Evolutionary conservation across 805 yeast genomes (phyloP), one percentile per base, ranked within the genome.

Genomic region (Zygoascus ofunaensis): DNA sequence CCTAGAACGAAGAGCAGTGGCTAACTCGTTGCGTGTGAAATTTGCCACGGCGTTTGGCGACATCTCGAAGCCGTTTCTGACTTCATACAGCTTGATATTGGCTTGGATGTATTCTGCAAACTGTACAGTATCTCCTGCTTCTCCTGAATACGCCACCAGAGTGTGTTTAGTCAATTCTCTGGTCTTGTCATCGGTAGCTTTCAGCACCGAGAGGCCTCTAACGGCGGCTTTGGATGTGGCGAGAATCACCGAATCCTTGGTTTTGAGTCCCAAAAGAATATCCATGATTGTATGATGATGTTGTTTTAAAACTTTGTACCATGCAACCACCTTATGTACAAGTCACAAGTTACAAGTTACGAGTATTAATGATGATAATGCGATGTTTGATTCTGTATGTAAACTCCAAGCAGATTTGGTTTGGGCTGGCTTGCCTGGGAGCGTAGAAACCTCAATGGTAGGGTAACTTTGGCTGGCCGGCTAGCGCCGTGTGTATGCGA

Each of bases 201-300:
- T 85, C 53, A 87, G 66, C 41, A 87, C 75, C 12, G 94, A 81
- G 44, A 87, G 82, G 45, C 96, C 95, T 54, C 98, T 76, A 7
- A 95, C 85, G 46, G 82, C 85, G 4, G 97, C 95, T 62, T 82
- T 86, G 8, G 97, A 87, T n/a, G 97, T 85, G 58, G 96, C 95
- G 46, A 90, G 66, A 49, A 92, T 73, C 37, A 90, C 94, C 49
- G 79, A 74, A 58, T 87, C 94, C 56, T 77, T 69, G 28, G 87
- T 82, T 58, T 76, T 81, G 55, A 90, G 81, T 46, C 97, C 97
- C 55, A 90, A 70, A 45, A 90, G 70, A 57, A 90, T 80, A 70
- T 90, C 98, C 97, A 92, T 92, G 37, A 50, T 50, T 45, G 7
- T 34, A 8, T 34, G n/a, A 26, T 37, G 41, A 19, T 20, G 39